Percentiles rank a stretch among this genome's conserved stretches.
Conservation (phyloP, 73 alveolate genomes). For the Urostyla sp. region DNA sequence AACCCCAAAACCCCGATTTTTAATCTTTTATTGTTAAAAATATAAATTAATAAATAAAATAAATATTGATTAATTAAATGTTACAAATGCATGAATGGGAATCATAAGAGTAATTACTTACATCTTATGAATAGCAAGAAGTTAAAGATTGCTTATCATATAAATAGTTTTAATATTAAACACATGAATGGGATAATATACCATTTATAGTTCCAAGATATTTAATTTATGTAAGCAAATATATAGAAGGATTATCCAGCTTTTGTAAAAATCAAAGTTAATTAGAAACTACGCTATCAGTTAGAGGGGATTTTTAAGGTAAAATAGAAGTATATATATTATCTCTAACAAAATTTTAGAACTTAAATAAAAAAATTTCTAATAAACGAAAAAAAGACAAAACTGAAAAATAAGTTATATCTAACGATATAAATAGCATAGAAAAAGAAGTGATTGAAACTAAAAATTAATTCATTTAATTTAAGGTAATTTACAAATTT, state of each 20-base stretch:
- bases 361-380: not conserved
- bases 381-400: not conserved
- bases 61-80: too few relatives aligned
- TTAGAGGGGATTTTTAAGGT: constrained; percentile 16
- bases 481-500: not conserved
- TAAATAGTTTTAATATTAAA: not conserved
- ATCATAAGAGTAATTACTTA: constrained; percentile 15
- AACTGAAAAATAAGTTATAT: not conserved
- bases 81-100: constrained; percentile 57
- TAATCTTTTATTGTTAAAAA: too few relatives aligned
- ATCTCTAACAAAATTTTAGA: not conserved
- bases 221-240: constrained; percentile 26
- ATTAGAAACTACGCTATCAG: constrained; percentile 19
- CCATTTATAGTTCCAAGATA: constrained; percentile 50
- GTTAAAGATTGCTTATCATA: constrained; percentile 10
- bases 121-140: not conserved
- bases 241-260: constrained; percentile 1
- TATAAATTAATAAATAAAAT: too few relatives aligned
- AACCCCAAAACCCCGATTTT: too few relatives aligned
- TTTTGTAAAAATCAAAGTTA: constrained; percentile 9
- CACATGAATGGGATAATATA: constrained; percentile 63
- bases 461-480: not conserved
- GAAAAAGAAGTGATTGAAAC: not conserved
- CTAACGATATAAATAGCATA: not conserved
- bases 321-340: not conserved